Conservation (phyloP, 352 stramenopile genomes). For the Paralagenidium karlingii region DNA sequence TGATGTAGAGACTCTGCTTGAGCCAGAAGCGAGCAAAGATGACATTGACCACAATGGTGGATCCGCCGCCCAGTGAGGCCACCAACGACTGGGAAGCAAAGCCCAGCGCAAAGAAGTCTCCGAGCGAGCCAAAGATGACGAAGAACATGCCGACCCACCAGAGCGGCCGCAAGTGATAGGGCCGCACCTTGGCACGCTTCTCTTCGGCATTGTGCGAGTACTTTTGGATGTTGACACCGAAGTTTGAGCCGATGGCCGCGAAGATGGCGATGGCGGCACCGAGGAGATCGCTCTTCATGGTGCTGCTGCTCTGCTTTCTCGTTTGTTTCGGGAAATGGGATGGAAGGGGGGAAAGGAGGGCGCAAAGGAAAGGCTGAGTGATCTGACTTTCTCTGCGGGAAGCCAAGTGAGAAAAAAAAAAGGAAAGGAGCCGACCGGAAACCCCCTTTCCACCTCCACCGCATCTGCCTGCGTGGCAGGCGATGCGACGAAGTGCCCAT, state of each 20-base stretch:
- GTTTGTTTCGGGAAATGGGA: too few relatives aligned
- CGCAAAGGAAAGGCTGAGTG: too few relatives aligned
- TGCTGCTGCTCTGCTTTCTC: background rate
- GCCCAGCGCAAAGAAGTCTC: conserved; percentile 76
- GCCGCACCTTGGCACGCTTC: conserved; percentile 37
- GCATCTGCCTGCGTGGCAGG: too few relatives aligned
- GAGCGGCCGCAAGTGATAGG: conserved; percentile 71
- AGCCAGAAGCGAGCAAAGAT: conserved; percentile 81
- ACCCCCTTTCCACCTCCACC: too few relatives aligned
- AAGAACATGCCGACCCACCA: conserved; percentile 85
- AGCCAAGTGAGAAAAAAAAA: too few relatives aligned
- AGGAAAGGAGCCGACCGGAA: too few relatives aligned
- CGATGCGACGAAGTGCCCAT: too few relatives aligned
- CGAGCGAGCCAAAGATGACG: conserved; percentile 67
- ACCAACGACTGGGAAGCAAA: conserved; percentile 83
- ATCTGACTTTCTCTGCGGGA: too few relatives aligned
- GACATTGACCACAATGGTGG: conserved; percentile 75
- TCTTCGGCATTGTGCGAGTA: conserved; percentile 84
- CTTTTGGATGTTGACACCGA: conserved; percentile 87
- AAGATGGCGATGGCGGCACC: conserved; percentile 66
- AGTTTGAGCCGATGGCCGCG: conserved; percentile 74
- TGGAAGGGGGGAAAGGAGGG: too few relatives aligned
- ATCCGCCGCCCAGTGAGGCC: conserved; percentile 64
- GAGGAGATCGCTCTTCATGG: conserved; percentile 62
- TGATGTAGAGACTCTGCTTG: conserved; percentile 78